Evolutionary conservation across 2,329 filamentous ascomycete species (phyloP), one percentile per base, ranked within the genome.

Genomic region (Elsinoe perseae): DNA sequence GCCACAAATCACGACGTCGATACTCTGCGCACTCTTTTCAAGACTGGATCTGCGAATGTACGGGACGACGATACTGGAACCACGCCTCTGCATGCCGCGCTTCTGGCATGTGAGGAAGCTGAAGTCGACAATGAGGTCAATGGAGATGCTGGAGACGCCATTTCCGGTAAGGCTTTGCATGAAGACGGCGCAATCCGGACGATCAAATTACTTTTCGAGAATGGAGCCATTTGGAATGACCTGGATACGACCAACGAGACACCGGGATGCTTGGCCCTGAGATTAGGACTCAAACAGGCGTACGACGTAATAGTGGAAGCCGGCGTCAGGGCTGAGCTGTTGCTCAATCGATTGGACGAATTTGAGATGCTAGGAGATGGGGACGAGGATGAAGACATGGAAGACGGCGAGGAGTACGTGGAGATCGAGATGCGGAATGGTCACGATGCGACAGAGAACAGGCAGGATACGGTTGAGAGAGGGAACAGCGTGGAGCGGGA

Each of bases 201-300:
- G 0, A 75, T 96, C 3, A 80, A 81, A 62, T 81, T 93, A 66
- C 78, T 97, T 6, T 83, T 97, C 59, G 80, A 91, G 65, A 86
- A 87, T 63, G 93, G 93, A 28, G 93, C 89, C 9, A 96, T 97
- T 63, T 98, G 93, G 93, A 98, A 98, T 73, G 91, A 96, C 69
- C 76, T 97, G 56, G 89, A 97, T 70, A 73, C 77, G 62, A 85
- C 88, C 63, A 81, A 89, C 64, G 92, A 97, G 76, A 97, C 93
- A 2, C 90, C 93, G 0, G 93, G 90, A 6, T 97, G 92, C 69
- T 75, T 96, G 42, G 93, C 93, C 7, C 77, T 78, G 25, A 69
- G 81, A 44, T 62, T 96, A 21, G 85, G 86, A 0, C 75, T 87
- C 64, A 77, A 72, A 55, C 79, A 82, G 50, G 73, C 96, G 32